A percentile compares a stretch with the other conserved stretches of the same genome.
Conservation (phyloP, 306 rosid genomes). For the Acmispon strigosus region DNA sequence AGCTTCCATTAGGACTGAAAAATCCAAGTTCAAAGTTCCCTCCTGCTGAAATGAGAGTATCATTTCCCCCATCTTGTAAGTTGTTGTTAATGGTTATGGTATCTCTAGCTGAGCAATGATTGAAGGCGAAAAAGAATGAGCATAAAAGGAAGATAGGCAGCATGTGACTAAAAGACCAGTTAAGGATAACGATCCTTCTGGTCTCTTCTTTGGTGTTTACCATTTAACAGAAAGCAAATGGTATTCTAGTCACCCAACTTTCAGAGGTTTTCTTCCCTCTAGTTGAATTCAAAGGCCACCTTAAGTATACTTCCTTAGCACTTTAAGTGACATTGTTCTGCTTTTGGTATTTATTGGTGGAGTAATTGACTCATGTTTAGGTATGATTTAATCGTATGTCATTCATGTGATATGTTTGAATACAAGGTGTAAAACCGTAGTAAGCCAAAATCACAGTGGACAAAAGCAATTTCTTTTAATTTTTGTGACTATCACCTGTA, state of each 20-base stretch:
- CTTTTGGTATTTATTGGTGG: slow-evolving; percentile 27
- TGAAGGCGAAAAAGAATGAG: slow-evolving; percentile 26
- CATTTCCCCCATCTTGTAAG: slow-evolving; percentile 28
- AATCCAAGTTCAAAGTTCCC: slow-evolving; percentile 58
- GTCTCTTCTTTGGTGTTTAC: slow-evolving; percentile 28
- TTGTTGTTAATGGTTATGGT: slow-evolving; percentile 25
- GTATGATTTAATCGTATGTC: background rate
- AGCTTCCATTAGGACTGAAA: slow-evolving; percentile 62
- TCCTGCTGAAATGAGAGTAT: slow-evolving; percentile 56
- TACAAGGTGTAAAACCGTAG: no score
- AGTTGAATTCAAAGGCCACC: slow-evolving; percentile 22
- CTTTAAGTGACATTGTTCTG: background rate
- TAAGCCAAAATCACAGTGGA: no score
- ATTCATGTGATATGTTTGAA: no score
- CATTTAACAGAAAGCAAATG: slow-evolving; percentile 20
- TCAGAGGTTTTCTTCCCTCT: slow-evolving; percentile 12
- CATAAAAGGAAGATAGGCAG: slow-evolving; percentile 19
- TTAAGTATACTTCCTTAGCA: slow-evolving; percentile 18
- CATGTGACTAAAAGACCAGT: slow-evolving; percentile 31
- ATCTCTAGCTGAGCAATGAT: slow-evolving; percentile 45
- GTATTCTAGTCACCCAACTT: slow-evolving; percentile 4
- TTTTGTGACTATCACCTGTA: no score
- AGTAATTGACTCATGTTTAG: slow-evolving; percentile 13
- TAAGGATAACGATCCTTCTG: slow-evolving; percentile 26
- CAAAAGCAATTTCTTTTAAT: no score